Evolutionary conservation across 208 protist genomes (phyloP).

Genomic region (Leishmania guyanensis): DNA sequence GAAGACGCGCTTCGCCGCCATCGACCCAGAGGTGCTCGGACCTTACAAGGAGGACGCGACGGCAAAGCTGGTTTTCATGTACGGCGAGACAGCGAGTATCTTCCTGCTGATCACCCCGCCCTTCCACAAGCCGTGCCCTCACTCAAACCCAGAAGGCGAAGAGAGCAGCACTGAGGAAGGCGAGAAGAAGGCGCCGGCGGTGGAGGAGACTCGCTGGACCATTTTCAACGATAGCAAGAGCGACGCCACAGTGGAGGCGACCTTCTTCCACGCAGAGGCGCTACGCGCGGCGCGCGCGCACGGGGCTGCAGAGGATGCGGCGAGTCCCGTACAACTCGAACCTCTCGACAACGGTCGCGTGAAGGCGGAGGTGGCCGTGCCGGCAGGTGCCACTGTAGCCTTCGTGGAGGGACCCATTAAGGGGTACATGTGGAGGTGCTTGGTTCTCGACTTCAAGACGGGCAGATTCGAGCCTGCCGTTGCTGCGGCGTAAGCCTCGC

Average conservation of each 20-base stretch:
- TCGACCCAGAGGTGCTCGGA: constrained; percentile 23
- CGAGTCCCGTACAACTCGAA: constrained; percentile 5
- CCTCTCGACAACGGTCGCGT: constrained; percentile 14
- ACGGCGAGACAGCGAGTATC: constrained; percentile 24
- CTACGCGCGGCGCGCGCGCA: constrained; percentile 17
- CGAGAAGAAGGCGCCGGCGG: constrained; percentile 7
- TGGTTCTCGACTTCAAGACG: constrained; percentile 27
- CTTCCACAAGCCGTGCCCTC: constrained; percentile 5
- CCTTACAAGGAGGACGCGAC: constrained; percentile 26
- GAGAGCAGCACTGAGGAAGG: background rate
- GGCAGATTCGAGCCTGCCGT: constrained; percentile 26
- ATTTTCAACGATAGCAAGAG: constrained; percentile 51
- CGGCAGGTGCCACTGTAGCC: constrained; percentile 28
- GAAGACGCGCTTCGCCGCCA: constrained; percentile 28
- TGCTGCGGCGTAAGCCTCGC: background rate
- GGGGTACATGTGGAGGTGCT: constrained; percentile 50
- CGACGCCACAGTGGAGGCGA: constrained; percentile 37
- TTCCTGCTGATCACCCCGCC: constrained; percentile 30
- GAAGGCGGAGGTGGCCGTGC: constrained; percentile 19
- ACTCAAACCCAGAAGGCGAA: background rate
- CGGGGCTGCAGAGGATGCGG: background rate
- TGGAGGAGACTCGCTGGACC: constrained; percentile 29
- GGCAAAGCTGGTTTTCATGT: constrained; percentile 18
- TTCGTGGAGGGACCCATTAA: constrained; percentile 41
- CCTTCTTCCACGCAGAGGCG: constrained; percentile 40